Conservation (phyloP, 1,139 yeast species). For the Magnusiomyces ingens region DNA sequence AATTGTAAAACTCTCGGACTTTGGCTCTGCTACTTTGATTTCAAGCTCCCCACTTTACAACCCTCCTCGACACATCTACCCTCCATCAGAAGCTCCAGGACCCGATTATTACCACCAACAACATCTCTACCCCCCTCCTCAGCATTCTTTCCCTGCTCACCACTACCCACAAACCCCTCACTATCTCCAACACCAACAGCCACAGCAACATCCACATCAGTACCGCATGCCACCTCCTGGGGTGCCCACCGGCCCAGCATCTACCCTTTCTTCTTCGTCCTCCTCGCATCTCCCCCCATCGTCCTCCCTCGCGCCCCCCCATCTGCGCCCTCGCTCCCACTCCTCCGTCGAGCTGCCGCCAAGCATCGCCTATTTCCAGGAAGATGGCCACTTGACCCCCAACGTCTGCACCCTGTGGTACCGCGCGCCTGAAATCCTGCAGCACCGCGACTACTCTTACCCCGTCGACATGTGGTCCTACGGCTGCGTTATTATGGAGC, state of each 20-base stretch:
- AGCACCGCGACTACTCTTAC: conserved; percentile 49
- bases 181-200: too few species aligned
- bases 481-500: conserved; percentile 44
- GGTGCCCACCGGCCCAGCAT: background rate
- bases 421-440: conserved; percentile 78
- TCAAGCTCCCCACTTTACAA: background rate
- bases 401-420: conserved; percentile 75
- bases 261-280: background rate
- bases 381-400: conserved; percentile 15
- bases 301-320: background rate
- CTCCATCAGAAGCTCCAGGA: background rate
- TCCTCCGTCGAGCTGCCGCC: conserved; percentile 84
- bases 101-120: background rate
- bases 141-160: background rate
- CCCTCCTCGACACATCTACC: too few species aligned
- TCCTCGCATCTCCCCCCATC: background rate
- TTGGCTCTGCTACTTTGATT: conserved; percentile 62
- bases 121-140: conserved; percentile 38
- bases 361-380: background rate
- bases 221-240: background rate
- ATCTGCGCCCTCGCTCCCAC: conserved; percentile 49
- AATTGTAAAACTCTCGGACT: conserved; percentile 87
- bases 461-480: conserved; percentile 78
- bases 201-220: too few species aligned
- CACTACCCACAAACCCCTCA: background rate